Conservation (phyloP, 257 asterid genomes). For the Solanum etuberosum region DNA sequence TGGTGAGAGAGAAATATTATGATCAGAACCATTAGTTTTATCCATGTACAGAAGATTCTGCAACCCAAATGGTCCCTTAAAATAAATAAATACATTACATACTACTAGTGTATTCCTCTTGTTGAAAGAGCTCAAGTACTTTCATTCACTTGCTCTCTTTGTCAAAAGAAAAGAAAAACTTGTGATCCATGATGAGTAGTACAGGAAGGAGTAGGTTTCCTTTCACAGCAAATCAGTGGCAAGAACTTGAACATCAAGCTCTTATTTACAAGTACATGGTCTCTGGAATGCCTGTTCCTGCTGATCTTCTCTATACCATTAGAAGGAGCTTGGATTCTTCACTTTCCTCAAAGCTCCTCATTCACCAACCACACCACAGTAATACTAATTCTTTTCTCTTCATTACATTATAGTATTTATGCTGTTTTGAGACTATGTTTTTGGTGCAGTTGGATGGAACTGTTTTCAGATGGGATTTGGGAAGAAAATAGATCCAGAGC, state of each 20-base stretch:
- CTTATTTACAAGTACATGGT: constrained; percentile 81
- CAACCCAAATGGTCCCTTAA: constrained; percentile 65
- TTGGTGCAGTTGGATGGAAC: constrained; percentile 64
- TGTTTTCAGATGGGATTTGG: constrained; percentile 79
- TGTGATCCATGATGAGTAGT: constrained; percentile 27
- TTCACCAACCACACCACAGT: constrained; percentile 48
- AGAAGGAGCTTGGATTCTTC: constrained; percentile 59
- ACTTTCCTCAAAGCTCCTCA: constrained; percentile 43
- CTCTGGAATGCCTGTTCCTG: constrained; percentile 77
- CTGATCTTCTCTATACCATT: constrained; percentile 81
- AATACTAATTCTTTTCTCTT: not conserved
- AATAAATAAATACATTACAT: constrained; percentile 40
- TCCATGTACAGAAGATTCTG: constrained; percentile 84
- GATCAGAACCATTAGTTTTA: constrained; percentile 16
- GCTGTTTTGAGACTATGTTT: not conserved
- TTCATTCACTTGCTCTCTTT: not conserved
- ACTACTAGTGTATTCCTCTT: not conserved
- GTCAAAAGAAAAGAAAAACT: not conserved
- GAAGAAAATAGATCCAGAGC: constrained; percentile 83
- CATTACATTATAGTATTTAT: not conserved
- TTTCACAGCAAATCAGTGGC: constrained; percentile 83
- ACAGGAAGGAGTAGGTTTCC: constrained; percentile 41
- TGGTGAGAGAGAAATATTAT: constrained; percentile 3
- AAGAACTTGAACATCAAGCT: constrained; percentile 91
- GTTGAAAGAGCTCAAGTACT: not conserved